Evolutionary conservation across 2,329 filamentous ascomycete species (phyloP).

Genomic region (Cryphonectria radicalis): DNA sequence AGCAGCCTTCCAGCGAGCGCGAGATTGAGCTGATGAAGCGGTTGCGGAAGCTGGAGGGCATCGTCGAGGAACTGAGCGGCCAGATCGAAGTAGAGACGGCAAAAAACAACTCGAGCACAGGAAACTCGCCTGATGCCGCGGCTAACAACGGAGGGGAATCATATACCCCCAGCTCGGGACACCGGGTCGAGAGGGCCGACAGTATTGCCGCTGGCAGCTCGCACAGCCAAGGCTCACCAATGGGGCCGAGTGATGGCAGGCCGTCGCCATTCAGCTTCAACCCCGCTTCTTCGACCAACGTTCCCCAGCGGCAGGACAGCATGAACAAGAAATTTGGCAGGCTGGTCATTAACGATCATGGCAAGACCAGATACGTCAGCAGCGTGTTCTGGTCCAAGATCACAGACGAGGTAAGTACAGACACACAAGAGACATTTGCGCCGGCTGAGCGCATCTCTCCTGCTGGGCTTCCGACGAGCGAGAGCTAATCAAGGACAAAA

Average conservation of each 20-base stretch:
- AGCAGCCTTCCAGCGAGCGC: slow-evolving; percentile 63
- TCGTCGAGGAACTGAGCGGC: slow-evolving; percentile 71
- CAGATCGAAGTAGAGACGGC: slow-evolving; percentile 62
- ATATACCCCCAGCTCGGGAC: slow-evolving; percentile 24
- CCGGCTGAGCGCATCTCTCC: neutral
- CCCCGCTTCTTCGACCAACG: slow-evolving; percentile 30
- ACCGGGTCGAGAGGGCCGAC: slow-evolving; percentile 32
- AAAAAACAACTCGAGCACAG: slow-evolving; percentile 42
- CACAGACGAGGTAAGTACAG: slow-evolving; percentile 66
- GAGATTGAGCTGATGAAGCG: slow-evolving; percentile 74
- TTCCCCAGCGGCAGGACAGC: slow-evolving; percentile 35
- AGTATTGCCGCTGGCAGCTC: slow-evolving; percentile 30
- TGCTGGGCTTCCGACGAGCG: neutral
- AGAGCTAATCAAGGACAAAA: slow-evolving; percentile 4
- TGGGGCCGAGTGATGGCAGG: slow-evolving; percentile 28
- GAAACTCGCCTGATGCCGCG: slow-evolving; percentile 44
- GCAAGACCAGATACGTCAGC: slow-evolving; percentile 73
- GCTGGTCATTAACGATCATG: slow-evolving; percentile 70
- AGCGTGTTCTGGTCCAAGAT: slow-evolving; percentile 78
- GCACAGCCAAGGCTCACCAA: slow-evolving; percentile 32
- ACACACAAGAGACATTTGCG: neutral
- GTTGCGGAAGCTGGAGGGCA: slow-evolving; percentile 73
- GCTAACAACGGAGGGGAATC: slow-evolving; percentile 33
- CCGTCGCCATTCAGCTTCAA: slow-evolving; percentile 28
- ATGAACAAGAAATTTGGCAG: slow-evolving; percentile 64